phyloP scores from a whole-genome alignment of 371 early-diverging fungal genomes.

The Mortierella sp. region DNA sequence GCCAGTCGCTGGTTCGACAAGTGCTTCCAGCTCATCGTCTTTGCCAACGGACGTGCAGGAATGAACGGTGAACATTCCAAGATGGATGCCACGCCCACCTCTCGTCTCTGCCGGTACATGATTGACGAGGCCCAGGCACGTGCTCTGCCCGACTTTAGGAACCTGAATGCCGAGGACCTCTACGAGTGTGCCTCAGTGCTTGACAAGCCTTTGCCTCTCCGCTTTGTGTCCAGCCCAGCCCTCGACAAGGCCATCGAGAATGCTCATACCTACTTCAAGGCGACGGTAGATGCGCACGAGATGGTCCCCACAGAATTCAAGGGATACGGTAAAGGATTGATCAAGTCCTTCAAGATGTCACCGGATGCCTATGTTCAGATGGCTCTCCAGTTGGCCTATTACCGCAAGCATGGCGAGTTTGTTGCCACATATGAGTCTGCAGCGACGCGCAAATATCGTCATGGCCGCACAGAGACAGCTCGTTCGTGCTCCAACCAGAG shows the following conservation, averaged over 20 bases:
- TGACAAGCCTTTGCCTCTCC: constrained; percentile 43
- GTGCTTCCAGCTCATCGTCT: constrained; percentile 89
- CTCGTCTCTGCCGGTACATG: constrained; percentile 65
- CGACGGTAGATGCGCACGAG: constrained; percentile 73
- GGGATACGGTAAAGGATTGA: constrained; percentile 88
- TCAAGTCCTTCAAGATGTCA: constrained; percentile 85
- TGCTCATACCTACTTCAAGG: constrained; percentile 57
- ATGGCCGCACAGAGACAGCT: constrained; percentile 93
- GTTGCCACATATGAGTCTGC: constrained; percentile 92
- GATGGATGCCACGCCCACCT: constrained; percentile 96
- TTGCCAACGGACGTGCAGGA: constrained; percentile 94
- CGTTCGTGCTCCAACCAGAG: constrained; percentile 81
- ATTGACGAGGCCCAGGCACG: constrained; percentile 52
- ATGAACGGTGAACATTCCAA: constrained; percentile 95
- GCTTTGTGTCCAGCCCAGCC: constrained; percentile 33
- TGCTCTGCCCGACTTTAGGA: constrained; percentile 38
- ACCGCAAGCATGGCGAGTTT: constrained; percentile 79
- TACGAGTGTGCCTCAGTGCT: constrained; percentile 53
- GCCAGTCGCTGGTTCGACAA: constrained; percentile 96
- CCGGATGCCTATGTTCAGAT: constrained; percentile 96
- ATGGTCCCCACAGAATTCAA: constrained; percentile 82
- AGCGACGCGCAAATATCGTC: constrained; percentile 88
- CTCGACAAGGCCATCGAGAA: constrained; percentile 34
- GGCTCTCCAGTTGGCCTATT: constrained; percentile 94
- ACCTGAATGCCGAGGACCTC: constrained; percentile 50